Evolutionary conservation across 2,329 filamentous ascomycete species (phyloP), one percentile per base, ranked within the genome.

Genomic region (Mariannaea sp.): DNA sequence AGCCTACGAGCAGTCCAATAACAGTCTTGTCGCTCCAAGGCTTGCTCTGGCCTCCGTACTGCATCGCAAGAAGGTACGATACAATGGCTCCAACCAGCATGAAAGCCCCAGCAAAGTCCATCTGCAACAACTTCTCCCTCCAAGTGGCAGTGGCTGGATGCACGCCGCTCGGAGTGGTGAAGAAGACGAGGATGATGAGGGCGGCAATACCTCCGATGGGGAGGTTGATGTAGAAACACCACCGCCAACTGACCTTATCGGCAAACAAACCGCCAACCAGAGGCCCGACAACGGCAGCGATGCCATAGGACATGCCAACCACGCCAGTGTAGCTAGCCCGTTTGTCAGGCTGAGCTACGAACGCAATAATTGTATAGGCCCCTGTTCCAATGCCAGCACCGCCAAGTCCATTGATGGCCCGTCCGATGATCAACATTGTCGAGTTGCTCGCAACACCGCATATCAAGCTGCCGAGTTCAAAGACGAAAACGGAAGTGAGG

Each of bases 381-480:
- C 80, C 80, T 2, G 71, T 73, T 43, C 73, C 74, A 8, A 83
- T 65, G 9, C 77, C 82, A 71, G 81, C 76, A 5, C 76, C 76
- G 1, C 73, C 71, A 22, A 80, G 69, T 30, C 73, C 74, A 10
- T 76, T 72, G 27, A 81, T 77, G 49, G 79, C 79, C 43, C 79
- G 77, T 47, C 79, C 80, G 60, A 76, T 75, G 51, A 82, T 79
- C 22, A 80, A 75, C 41, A 78, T 70, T 27, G 73, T 73, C 26
- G 78, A 75, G 56, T 73, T 74, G 53, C 75, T 75, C 58, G 75
- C 58, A 56, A 79, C 71, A 32, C 65, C 71, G 59, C 81, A 84
- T 52, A 85, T 73, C 19, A 81, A 65, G 26, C 73, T 78, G 14
- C 82, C 81, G 4, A 82, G 49, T 62, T 83, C 81, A 49, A 86